Conservation (phyloP, 2,329 filamentous ascomycete species). For the Aspergillus brasiliensis region DNA sequence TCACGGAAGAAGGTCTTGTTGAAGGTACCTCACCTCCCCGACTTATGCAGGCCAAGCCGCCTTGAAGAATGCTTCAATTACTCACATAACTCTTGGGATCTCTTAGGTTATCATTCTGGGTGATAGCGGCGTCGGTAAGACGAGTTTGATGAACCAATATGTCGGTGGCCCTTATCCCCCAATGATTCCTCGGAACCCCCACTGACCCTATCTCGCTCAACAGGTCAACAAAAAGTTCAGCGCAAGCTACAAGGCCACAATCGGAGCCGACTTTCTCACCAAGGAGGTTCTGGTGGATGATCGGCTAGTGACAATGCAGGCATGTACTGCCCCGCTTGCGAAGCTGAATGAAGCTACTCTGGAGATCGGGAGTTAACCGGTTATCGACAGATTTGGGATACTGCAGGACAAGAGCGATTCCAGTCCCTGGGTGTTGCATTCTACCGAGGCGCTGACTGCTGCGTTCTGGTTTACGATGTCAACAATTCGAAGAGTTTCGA, state of each 20-base stretch:
- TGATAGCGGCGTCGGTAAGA: constrained; percentile 98
- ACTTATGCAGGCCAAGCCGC: not conserved
- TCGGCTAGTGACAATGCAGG: constrained; percentile 97
- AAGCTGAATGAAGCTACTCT: not conserved
- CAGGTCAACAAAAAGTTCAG: constrained; percentile 99
- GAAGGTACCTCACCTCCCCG: constrained; percentile 61
- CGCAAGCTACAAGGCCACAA: constrained; percentile 98
- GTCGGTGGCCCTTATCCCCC: constrained; percentile 58
- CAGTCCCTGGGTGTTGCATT: constrained; percentile 97
- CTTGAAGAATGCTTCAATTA: not conserved
- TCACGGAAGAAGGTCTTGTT: constrained; percentile 87
- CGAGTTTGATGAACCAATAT: constrained; percentile 99
- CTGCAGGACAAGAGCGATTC: constrained; percentile 94
- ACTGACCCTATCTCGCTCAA: constrained; percentile 18
- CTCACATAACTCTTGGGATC: constrained; percentile 14
- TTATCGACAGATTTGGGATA: constrained; percentile 82
- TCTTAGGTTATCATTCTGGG: constrained; percentile 94
- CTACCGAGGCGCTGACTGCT: constrained; percentile 96
- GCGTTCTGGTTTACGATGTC: constrained; percentile 95
- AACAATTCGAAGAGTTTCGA: constrained; percentile 99
- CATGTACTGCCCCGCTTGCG: constrained; percentile 41
- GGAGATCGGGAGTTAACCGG: constrained; percentile 9
- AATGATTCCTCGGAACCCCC: constrained; percentile 2
- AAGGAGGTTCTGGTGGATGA: constrained; percentile 98
- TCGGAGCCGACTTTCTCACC: constrained; percentile 96